Evolutionary conservation across 148 eudicot genomes (phyloP).

Genomic region (Rhododendron molle): DNA sequence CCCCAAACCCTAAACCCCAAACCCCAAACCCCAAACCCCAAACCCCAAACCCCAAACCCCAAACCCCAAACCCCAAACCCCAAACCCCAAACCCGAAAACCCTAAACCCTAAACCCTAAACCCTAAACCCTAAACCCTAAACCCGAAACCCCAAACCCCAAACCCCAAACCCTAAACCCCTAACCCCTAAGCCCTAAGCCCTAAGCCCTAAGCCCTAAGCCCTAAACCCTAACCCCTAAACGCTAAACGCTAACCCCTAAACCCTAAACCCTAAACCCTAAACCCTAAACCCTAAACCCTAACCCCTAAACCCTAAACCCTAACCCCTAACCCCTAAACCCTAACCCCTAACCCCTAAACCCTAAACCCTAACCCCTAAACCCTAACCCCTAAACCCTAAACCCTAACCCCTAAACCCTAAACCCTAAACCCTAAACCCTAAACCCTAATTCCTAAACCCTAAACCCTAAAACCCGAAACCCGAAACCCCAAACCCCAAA

Average conservation of each 20-base stretch:
- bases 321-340: slow-evolving; percentile 16
- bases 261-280: not conserved
- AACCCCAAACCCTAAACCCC: slow-evolving; percentile 14
- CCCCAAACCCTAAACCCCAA: not conserved
- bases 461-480: slow-evolving; percentile 2
- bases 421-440: slow-evolving; percentile 22
- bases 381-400: slow-evolving; percentile 15
- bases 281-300: slow-evolving; percentile 9
- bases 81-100: slow-evolving; percentile 9
- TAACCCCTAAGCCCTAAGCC: not conserved
- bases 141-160: slow-evolving; percentile 10
- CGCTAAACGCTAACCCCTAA: not conserved
- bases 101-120: no score
- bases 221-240: not conserved
- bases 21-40: not conserved
- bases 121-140: slow-evolving; percentile 4
- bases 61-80: slow-evolving; percentile 9
- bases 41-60: slow-evolving; percentile 1
- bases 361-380: slow-evolving; percentile 15
- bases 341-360: slow-evolving; percentile 8
- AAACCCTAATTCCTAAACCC: no score
- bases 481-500: slow-evolving; percentile 9
- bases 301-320: slow-evolving; percentile 18
- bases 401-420: slow-evolving; percentile 16
- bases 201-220: not conserved